phyloP scores from a whole-genome alignment of 768 basidiomycete genomes.

The Naganishia vaughanmartiniae region DNA sequence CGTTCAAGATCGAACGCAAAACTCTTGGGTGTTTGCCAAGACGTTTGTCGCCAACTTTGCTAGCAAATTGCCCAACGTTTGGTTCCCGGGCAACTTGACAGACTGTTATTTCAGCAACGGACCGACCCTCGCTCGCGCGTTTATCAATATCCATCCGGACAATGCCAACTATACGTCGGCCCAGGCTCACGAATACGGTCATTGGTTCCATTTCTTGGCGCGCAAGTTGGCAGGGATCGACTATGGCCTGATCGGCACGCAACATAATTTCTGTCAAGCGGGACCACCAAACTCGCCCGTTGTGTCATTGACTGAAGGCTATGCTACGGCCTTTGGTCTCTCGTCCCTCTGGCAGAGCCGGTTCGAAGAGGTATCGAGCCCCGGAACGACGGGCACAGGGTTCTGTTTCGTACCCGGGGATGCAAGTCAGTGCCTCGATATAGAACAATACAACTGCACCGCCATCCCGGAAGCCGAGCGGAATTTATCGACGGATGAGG shows the following conservation, averaged over 20 bases:
- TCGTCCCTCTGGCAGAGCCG: constrained; percentile 13
- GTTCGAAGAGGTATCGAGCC: background rate
- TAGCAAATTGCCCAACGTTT: constrained; percentile 7
- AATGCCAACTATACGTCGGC: constrained; percentile 14
- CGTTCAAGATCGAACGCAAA: constrained; percentile 19
- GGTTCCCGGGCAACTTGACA: constrained; percentile 15
- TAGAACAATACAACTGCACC: constrained; percentile 18
- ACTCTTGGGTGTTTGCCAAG: constrained; percentile 15
- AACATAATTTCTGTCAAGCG: constrained; percentile 17
- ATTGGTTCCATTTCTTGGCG: constrained; percentile 22
- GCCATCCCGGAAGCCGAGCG: background rate
- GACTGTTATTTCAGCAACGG: background rate
- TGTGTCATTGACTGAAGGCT: constrained; percentile 13
- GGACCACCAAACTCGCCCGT: background rate
- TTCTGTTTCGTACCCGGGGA: background rate
- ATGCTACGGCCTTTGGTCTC: constrained; percentile 22
- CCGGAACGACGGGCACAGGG: background rate
- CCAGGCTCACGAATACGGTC: constrained; percentile 23
- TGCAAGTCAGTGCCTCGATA: background rate
- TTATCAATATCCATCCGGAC: constrained; percentile 14
- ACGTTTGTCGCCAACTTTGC: constrained; percentile 4
- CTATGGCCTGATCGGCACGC: background rate
- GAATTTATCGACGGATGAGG: constrained; percentile 17
- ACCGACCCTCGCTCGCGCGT: background rate
- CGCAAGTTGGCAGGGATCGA: background rate